Percentiles rank a stretch among this genome's conserved stretches.
Evolutionary conservation across 2,329 filamentous ascomycete species (phyloP).

Genomic region (Seiridium unicorne): DNA sequence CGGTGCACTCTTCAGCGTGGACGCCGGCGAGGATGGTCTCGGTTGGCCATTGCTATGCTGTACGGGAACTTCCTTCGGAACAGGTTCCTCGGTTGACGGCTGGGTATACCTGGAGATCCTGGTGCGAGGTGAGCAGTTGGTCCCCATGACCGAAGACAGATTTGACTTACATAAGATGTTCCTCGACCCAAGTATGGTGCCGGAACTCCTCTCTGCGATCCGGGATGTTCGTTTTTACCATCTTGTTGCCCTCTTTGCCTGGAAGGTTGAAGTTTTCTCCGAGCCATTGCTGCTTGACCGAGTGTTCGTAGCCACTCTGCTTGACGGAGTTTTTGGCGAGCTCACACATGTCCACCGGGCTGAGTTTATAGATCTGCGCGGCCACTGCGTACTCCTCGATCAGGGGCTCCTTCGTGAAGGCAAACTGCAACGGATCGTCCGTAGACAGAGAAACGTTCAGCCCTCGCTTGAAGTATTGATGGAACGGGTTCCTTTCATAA

Average conservation of each 20-base stretch:
- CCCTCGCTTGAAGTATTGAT: constrained; percentile 92
- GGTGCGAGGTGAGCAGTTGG: background rate
- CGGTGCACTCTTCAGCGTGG: constrained; percentile 28
- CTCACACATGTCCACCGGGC: constrained; percentile 97
- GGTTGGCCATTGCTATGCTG: constrained; percentile 14
- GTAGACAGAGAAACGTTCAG: constrained; percentile 95
- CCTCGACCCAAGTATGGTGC: constrained; percentile 80
- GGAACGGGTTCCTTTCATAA: constrained; percentile 94
- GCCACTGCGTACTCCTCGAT: constrained; percentile 99
- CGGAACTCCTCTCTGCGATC: constrained; percentile 89
- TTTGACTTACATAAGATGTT: constrained; percentile 73
- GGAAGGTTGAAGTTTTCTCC: constrained; percentile 75
- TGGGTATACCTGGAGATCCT: constrained; percentile 25
- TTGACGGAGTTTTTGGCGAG: constrained; percentile 93
- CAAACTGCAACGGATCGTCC: constrained; percentile 95
- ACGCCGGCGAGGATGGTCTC: constrained; percentile 25
- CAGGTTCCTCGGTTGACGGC: constrained; percentile 18
- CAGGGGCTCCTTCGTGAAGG: constrained; percentile 95
- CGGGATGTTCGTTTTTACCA: constrained; percentile 95
- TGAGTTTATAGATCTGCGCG: constrained; percentile 97
- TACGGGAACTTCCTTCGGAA: constrained; percentile 17
- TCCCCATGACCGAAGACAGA: background rate
- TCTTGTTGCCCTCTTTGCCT: constrained; percentile 82
- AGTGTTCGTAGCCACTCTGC: constrained; percentile 89
- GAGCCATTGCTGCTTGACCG: constrained; percentile 89